phyloP scores from a whole-genome alignment of 495 filamentous ascomycete genomes.

The Hypoxylon lienhwacheense region DNA sequence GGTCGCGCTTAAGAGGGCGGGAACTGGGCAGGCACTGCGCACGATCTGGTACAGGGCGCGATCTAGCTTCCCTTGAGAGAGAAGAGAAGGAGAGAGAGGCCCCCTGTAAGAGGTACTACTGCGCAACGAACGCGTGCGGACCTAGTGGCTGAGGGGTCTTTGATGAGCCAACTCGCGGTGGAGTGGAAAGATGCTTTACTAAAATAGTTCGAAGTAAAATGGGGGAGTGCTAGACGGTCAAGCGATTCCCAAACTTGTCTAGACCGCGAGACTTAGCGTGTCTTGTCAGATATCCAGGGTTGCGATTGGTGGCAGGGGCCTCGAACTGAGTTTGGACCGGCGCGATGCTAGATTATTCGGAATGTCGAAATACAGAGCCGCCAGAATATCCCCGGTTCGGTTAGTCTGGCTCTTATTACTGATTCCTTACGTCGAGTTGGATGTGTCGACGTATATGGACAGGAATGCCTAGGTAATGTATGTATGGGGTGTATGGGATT shows the following conservation, averaged over 20 bases:
- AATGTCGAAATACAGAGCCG: conserved; percentile 33
- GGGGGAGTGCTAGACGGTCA: conserved; percentile 22
- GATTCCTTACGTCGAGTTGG: conserved; percentile 18
- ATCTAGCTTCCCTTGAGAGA: conserved; percentile 24
- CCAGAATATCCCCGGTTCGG: conserved; percentile 18
- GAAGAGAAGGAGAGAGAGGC: not conserved
- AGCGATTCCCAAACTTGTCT: conserved; percentile 33
- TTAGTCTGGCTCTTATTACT: conserved; percentile 30
- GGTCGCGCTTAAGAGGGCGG: conserved; percentile 13
- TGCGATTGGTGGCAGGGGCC: conserved; percentile 32
- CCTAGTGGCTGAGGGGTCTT: conserved; percentile 22
- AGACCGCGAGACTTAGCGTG: conserved; percentile 31
- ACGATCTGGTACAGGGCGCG: conserved; percentile 31
- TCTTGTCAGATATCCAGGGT: conserved; percentile 34
- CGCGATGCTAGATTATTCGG: conserved; percentile 31
- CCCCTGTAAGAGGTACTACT: conserved; percentile 17
- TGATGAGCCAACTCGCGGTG: conserved; percentile 21
- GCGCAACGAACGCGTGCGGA: conserved; percentile 22
- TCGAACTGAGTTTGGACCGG: conserved; percentile 25
- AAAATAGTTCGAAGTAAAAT: conserved; percentile 35
- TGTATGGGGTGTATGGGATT: conserved; percentile 9
- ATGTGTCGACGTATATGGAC: conserved; percentile 11
- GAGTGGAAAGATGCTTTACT: conserved; percentile 31
- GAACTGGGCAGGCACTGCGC: conserved; percentile 21
- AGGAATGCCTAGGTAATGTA: too few relatives aligned